These are phyloP conservation scores for Irpex sp. DNA, from an alignment of 1,284 basidiomycete genomes.

Conservation along the genomic window DNA sequence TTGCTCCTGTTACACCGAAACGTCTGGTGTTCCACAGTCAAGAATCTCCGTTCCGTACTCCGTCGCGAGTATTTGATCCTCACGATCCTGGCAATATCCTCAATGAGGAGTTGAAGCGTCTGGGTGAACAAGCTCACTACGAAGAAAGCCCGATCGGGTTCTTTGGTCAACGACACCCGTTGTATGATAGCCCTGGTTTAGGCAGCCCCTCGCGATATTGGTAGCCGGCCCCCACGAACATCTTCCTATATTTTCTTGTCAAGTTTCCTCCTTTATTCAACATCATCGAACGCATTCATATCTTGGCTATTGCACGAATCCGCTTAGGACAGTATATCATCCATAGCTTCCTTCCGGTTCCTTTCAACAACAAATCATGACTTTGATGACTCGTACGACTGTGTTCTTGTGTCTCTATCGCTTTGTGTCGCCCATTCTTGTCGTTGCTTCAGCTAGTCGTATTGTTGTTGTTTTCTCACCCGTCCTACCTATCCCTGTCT, in stretches of 20 bases:
- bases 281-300: not conserved
- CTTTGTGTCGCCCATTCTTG: constrained; percentile 11
- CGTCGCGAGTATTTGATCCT: constrained; percentile 55
- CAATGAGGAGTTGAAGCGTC: constrained; percentile 52
- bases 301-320: not conserved
- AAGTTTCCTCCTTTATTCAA: not conserved
- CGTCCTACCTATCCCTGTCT: not conserved
- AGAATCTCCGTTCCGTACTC: constrained; percentile 58
- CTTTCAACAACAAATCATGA: not conserved
- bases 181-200: constrained; percentile 58
- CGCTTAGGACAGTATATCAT: not conserved
- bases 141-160: constrained; percentile 9
- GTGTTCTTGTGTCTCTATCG: constrained; percentile 6
- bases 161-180: constrained; percentile 28
- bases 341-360: not conserved
- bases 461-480: constrained; percentile 2
- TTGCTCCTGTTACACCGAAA: constrained; percentile 57
- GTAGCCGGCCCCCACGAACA: not conserved
- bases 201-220: constrained; percentile 39
- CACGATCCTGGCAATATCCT: constrained; percentile 61
- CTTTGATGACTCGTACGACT: not conserved
- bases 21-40: constrained; percentile 40
- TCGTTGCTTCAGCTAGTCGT: constrained; percentile 13
- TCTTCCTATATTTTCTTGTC: not conserved
- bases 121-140: constrained; percentile 4